Evolutionary conservation across 352 stramenopile species (phyloP).

Genomic region (Pythium grandisporangium): DNA sequence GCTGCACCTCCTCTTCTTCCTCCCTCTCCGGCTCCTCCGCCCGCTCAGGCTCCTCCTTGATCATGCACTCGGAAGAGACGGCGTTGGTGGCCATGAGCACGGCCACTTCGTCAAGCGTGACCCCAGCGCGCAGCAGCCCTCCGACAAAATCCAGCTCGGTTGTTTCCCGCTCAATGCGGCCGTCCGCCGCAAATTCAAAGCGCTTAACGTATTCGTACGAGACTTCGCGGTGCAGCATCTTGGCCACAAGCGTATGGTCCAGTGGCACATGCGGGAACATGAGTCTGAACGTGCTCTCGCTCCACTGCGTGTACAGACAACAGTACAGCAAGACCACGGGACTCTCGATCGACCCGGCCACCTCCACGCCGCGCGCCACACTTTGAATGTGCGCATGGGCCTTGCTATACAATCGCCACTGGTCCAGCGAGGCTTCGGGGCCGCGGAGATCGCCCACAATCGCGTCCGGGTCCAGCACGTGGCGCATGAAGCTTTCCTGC

Average conservation of each 20-base stretch:
- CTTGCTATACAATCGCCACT: slow-evolving; percentile 4
- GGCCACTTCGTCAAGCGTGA: slow-evolving; percentile 24
- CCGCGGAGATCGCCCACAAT: background rate
- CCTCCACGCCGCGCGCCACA: background rate
- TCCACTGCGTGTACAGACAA: background rate
- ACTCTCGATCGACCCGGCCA: background rate
- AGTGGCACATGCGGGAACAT: slow-evolving; percentile 14
- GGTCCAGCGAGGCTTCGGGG: slow-evolving; percentile 2
- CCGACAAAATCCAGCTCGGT: slow-evolving; percentile 13
- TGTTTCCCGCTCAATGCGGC: slow-evolving; percentile 5
- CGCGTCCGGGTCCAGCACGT: slow-evolving; percentile 4
- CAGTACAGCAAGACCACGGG: background rate
- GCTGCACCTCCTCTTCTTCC: background rate
- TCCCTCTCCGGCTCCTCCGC: background rate
- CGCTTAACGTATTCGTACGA: slow-evolving; percentile 6
- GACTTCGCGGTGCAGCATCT: slow-evolving; percentile 6
- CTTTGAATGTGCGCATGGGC: slow-evolving; percentile 1
- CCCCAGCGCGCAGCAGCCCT: slow-evolving; percentile 12
- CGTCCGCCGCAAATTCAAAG: slow-evolving; percentile 12
- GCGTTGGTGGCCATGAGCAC: slow-evolving; percentile 17
- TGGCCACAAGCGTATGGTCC: slow-evolving; percentile 7
- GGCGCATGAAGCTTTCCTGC: slow-evolving; percentile 4
- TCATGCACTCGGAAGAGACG: slow-evolving; percentile 7
- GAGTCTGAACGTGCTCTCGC: slow-evolving; percentile 4
- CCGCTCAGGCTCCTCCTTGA: slow-evolving; percentile 1